Conservation (phyloP, 2,329 filamentous ascomycete genomes). For the Microsporum audouinii region DNA sequence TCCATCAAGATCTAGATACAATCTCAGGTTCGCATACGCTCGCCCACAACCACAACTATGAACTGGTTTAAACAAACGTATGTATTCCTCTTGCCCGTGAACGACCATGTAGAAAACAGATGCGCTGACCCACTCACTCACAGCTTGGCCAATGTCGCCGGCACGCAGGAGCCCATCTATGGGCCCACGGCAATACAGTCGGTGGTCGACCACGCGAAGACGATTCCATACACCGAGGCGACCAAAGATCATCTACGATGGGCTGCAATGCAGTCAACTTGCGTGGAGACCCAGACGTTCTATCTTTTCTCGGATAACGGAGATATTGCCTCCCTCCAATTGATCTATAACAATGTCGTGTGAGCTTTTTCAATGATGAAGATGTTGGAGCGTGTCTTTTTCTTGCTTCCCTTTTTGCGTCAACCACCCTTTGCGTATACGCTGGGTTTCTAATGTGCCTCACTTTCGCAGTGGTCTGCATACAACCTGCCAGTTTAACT, state of each 20-base stretch:
- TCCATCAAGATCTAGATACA: slow-evolving; percentile 1
- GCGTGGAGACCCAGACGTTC: slow-evolving; percentile 90
- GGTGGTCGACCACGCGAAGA: slow-evolving; percentile 68
- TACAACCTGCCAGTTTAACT: slow-evolving; percentile 86
- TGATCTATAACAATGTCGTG: slow-evolving; percentile 97
- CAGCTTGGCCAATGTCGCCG: slow-evolving; percentile 64
- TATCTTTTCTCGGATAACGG: slow-evolving; percentile 76
- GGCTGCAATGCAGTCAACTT: slow-evolving; percentile 68
- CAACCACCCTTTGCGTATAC: background rate
- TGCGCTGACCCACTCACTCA: slow-evolving; percentile 36
- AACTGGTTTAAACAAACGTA: slow-evolving; percentile 92
- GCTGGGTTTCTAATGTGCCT: background rate
- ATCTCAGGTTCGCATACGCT: background rate
- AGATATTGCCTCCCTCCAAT: slow-evolving; percentile 65
- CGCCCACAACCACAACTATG: slow-evolving; percentile 49
- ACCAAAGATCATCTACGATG: slow-evolving; percentile 71
- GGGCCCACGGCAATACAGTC: slow-evolving; percentile 77
- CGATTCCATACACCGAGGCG: slow-evolving; percentile 68
- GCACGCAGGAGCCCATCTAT: slow-evolving; percentile 93
- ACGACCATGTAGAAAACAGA: slow-evolving; percentile 29
- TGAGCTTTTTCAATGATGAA: slow-evolving; percentile 39
- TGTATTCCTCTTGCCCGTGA: slow-evolving; percentile 25
- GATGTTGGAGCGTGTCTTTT: background rate
- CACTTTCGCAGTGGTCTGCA: slow-evolving; percentile 58
- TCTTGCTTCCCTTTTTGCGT: background rate